Conservation (phyloP, 352 stramenopile genomes). For the Phytophthora constricta region DNA sequence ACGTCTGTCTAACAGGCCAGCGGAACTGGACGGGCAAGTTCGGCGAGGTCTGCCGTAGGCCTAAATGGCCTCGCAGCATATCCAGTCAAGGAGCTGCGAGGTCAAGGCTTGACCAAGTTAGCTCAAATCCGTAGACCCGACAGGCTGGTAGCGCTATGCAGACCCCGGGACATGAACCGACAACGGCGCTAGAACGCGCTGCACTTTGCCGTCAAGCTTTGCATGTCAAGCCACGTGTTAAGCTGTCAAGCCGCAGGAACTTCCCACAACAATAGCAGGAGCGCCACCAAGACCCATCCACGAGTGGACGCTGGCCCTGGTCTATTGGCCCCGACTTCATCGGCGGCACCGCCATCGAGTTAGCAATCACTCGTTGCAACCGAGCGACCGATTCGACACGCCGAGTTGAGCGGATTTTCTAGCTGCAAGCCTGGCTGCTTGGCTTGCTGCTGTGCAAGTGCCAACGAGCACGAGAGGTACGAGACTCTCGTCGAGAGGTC, state of each 20-base stretch:
- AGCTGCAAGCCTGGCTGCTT: slow-evolving; percentile 28
- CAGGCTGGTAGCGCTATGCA: neutral
- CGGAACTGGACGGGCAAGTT: neutral
- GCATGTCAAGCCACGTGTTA: neutral
- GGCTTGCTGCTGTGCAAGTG: neutral
- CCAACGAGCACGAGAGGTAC: neutral
- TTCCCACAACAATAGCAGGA: too few relatives aligned
- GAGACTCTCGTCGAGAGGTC: too few relatives aligned
- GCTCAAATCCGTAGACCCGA: neutral
- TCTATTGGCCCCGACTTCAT: neutral
- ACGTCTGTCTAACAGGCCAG: neutral
- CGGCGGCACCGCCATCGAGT: neutral
- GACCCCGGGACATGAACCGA: slow-evolving; percentile 1
- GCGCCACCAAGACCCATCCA: neutral
- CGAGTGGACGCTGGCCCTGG: neutral
- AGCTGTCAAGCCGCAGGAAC: too few relatives aligned
- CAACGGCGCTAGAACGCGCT: neutral
- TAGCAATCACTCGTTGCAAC: slow-evolving; percentile 25
- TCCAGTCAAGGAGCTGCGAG: neutral
- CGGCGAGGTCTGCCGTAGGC: neutral
- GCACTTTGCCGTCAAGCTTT: neutral
- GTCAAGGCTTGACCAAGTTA: neutral
- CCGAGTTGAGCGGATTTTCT: slow-evolving; percentile 24
- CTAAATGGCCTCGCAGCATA: neutral
- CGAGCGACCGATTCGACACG: slow-evolving; percentile 44